phyloP scores from a whole-genome alignment of 176 grass and related monocot genomes.

The Aegilops bicornis region DNA sequence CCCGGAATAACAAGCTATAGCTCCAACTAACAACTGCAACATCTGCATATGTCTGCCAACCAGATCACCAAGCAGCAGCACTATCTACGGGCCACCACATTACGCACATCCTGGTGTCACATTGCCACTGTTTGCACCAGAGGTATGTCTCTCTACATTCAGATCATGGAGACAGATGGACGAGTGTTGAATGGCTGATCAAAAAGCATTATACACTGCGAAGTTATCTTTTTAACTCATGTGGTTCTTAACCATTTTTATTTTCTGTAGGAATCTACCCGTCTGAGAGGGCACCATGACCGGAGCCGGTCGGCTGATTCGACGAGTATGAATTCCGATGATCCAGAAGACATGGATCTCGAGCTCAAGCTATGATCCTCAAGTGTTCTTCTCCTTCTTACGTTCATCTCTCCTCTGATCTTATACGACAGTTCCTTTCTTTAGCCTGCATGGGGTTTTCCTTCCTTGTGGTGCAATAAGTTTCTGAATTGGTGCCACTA shows the following conservation, averaged over 20 bases:
- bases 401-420: background rate
- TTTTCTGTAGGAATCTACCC: constrained; percentile 34
- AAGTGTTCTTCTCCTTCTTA: constrained; percentile 9
- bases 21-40: constrained; percentile 14
- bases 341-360: constrained; percentile 72
- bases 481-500: constrained; percentile 52
- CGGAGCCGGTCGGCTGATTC: constrained; percentile 61
- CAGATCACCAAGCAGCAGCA: constrained; percentile 48
- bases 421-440: constrained; percentile 29
- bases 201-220: constrained; percentile 15
- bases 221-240: constrained; percentile 6
- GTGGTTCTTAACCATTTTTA: background rate
- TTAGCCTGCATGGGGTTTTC: constrained; percentile 19
- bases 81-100: constrained; percentile 34
- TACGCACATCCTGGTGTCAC: constrained; percentile 37
- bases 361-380: constrained; percentile 76
- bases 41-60: constrained; percentile 9
- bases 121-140: constrained; percentile 49
- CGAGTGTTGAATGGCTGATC: background rate
- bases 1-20: background rate
- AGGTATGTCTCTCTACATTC: constrained; percentile 28
- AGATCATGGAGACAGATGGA: background rate
- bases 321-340: constrained; percentile 46
- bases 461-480: constrained; percentile 52
- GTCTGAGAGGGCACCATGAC: constrained; percentile 42